Evolutionary conservation across 2,329 filamentous ascomycete genomes (phyloP), one percentile per base, ranked within the genome.

Genomic region (Trematosphaeria pertusa): DNA sequence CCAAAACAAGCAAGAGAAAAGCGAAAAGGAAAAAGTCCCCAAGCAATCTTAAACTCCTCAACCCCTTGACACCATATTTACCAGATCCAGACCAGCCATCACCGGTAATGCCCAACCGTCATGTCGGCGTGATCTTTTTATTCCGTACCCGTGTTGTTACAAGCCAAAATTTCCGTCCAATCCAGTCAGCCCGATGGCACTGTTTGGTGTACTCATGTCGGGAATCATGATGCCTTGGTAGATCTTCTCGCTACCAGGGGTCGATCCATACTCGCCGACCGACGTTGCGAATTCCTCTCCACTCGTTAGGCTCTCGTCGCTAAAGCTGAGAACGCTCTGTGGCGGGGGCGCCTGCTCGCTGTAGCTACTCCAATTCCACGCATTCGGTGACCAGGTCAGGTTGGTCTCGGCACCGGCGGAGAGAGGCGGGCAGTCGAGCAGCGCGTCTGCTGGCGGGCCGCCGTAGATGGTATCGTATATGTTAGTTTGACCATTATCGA

Each of bases 401-500:
- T 62, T 60, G 5, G 59, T 54, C 6, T 72, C 68, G 1, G 63
- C 55, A 4, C 54, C 57, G 6, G 66, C 62, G 6, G 69, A 61
- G 3, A 66, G 47, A 1, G 64, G 64, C 5, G 62, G 48, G 19
- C 64, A 61, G 33, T 71, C 70, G 22, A 70, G 50, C 9, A 73
- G 66, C 4, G 69, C 69, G 31, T 73, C 71, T 0, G 68, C 71
- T 6, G 77, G 78, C 8, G 81, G 79, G 0, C 87, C 87, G 28
- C 88, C 88, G 58, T 91, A 91, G 44, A 91, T 90, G 31, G 86
- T 87, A 64, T 91, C 87, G 70, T 90, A 94, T n/a, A 95, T 87
- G 64, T 93, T 95, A 43, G 86, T 84, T 55, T 87, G 82, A 0
- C 89, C 89, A 26, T 86, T 86, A 59, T 96, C 91, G 68, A 96